Percentiles rank a stretch among this genome's conserved stretches.
These are phyloP conservation scores for Beauveria sp. DNA, from an alignment of 2,329 filamentous ascomycete species.

Conservation along the genomic window DNA sequence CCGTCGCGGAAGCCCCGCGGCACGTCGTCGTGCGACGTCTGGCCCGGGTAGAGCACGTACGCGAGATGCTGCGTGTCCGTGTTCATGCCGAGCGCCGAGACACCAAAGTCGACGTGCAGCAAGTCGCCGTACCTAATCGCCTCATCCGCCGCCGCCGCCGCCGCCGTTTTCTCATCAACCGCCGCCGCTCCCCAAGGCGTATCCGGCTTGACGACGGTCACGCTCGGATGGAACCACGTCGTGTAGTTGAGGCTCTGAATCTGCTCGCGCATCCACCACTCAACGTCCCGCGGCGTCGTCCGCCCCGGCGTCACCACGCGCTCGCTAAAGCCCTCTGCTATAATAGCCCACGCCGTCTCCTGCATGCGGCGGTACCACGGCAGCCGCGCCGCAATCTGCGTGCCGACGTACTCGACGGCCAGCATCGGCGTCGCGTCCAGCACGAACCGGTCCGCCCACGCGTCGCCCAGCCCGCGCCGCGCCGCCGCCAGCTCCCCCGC, in stretches of 20 bases:
- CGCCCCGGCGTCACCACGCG: conserved; percentile 32
- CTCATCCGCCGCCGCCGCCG: not conserved
- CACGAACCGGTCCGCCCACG: conserved; percentile 33
- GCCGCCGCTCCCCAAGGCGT: conserved; percentile 10
- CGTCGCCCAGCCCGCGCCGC: conserved; percentile 24
- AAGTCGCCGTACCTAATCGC: conserved; percentile 37
- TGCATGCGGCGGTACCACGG: conserved; percentile 36
- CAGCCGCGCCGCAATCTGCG: conserved; percentile 32
- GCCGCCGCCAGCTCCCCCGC: conserved; percentile 36
- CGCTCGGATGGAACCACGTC: conserved; percentile 43
- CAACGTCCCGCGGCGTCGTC: conserved; percentile 38
- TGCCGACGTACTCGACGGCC: conserved; percentile 37
- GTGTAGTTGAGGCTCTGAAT: conserved; percentile 41
- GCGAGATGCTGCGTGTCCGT: conserved; percentile 44
- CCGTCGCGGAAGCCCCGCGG: conserved; percentile 34
- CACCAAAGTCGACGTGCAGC: conserved; percentile 42
- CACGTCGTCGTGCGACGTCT: conserved; percentile 30
- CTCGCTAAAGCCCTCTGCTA: conserved; percentile 37
- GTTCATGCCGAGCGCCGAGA: conserved; percentile 38
- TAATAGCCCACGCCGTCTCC: conserved; percentile 45
- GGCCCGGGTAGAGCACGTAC: conserved; percentile 37
- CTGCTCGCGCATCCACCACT: conserved; percentile 44
- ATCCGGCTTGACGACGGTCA: conserved; percentile 30
- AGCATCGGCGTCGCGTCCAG: conserved; percentile 31
- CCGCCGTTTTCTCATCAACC: not conserved